phyloP scores from a whole-genome alignment of 768 basidiomycete genomes.

The Boletus fagicola region DNA sequence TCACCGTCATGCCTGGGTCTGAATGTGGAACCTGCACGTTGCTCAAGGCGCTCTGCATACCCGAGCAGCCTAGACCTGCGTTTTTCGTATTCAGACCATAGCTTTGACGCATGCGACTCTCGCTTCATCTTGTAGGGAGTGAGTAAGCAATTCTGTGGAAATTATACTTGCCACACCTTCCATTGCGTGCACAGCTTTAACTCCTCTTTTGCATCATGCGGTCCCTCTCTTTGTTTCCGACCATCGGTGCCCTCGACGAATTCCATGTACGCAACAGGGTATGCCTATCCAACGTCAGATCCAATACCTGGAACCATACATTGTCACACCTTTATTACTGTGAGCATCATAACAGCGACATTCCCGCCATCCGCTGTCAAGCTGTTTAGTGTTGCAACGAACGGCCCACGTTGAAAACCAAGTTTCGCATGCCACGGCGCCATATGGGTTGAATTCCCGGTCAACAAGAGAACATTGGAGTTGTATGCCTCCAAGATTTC shows the following conservation, averaged over 20 bases:
- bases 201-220: slow-evolving; percentile 73
- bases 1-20: slow-evolving; percentile 42
- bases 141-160: neutral
- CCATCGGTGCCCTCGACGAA: slow-evolving; percentile 51
- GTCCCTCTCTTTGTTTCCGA: slow-evolving; percentile 51
- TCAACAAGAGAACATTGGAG: slow-evolving; percentile 61
- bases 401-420: slow-evolving; percentile 68
- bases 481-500: slow-evolving; percentile 83
- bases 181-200: slow-evolving; percentile 55
- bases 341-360: slow-evolving; percentile 71
- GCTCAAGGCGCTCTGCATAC: slow-evolving; percentile 66
- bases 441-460: slow-evolving; percentile 84
- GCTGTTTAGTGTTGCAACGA: slow-evolving; percentile 74
- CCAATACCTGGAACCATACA: neutral
- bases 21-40: slow-evolving; percentile 50
- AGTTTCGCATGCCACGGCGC: slow-evolving; percentile 87
- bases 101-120: slow-evolving; percentile 54
- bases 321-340: slow-evolving; percentile 57
- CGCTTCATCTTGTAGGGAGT: slow-evolving; percentile 53
- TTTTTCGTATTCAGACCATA: slow-evolving; percentile 58
- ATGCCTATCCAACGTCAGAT: slow-evolving; percentile 41
- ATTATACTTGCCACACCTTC: slow-evolving; percentile 50
- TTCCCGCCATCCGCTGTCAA: slow-evolving; percentile 80
- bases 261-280: slow-evolving; percentile 81
- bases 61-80: slow-evolving; percentile 50